Conservation (phyloP, 257 asterid genomes). For the Rauvolfia tetraphylla region DNA sequence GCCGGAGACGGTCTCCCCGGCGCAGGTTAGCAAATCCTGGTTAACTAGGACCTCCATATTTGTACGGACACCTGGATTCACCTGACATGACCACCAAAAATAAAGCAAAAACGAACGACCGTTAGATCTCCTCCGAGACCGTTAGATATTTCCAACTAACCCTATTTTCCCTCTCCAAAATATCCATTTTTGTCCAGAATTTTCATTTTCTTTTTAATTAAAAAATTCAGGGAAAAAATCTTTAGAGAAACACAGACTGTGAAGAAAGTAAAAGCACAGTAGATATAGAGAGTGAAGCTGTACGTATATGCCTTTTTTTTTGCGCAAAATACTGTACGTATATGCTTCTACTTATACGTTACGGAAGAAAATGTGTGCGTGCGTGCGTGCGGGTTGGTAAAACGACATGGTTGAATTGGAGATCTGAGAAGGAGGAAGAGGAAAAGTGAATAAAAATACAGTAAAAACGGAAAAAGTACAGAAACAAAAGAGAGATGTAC, state of each 20-base stretch:
- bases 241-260: neutral
- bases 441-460: too few relatives aligned
- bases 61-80: constrained; percentile 20
- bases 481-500: too few relatives aligned
- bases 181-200: too few relatives aligned
- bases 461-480: too few relatives aligned
- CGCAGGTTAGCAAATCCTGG: constrained; percentile 52
- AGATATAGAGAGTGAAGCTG: neutral
- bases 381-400: too few relatives aligned
- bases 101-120: too few relatives aligned
- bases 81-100: constrained; percentile 26
- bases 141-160: constrained; percentile 6
- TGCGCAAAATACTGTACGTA: too few relatives aligned
- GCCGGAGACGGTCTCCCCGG: constrained; percentile 29
- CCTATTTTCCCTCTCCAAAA: too few relatives aligned
- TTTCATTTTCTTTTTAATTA: too few relatives aligned
- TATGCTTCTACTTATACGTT: neutral
- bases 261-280: neutral
- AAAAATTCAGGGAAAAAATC: too few relatives aligned
- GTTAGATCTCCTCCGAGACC: constrained; percentile 29
- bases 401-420: neutral
- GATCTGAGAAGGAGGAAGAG: neutral
- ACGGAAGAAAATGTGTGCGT: neutral
- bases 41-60: constrained; percentile 49
- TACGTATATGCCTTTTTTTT: too few relatives aligned